Evolutionary conservation across 2,329 filamentous ascomycete genomes (phyloP), one percentile per base, ranked within the genome.

Genomic region (Teratosphaeria gauchensis): DNA sequence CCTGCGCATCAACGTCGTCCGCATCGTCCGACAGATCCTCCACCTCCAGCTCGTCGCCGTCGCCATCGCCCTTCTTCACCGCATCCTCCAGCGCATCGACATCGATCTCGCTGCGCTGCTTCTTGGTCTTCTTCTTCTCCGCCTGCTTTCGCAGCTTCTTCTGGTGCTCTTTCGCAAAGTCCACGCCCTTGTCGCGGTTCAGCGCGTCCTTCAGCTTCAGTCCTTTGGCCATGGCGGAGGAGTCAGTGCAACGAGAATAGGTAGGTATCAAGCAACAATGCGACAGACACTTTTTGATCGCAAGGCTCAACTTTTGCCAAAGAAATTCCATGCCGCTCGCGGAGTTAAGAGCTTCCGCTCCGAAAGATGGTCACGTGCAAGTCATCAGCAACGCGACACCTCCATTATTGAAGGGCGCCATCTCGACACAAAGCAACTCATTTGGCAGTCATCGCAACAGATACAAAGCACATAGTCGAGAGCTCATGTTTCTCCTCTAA

Each of bases 141-240:
- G 74, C 79, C 65, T 75, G 76, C 68, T 83, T 84, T 72, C 92
- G 69, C 58, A 65, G 62, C 61, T 71, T 72, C 63, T 72, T 72
- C 60, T 73, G 69, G 19, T 89, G 85, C 73, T 92, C 89, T 56
- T 90, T 80, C 63, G 87, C 86, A 62, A 88, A 87, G 65, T 94
- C 87, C 54, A 81, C 76, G 32, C 83, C 82, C 69, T 82, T 79
- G 59, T 82, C 75, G 56, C 78, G 76, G 64, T 85, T 81, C 24
- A 86, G 78, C 53, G 83, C 82, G 52, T 77, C 72, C 60, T 84
- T 78, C 53, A 86, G 74, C 69, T 84, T 85, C 63, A 79, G 79
- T 58, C 70, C 71, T 64, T 80, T 81, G 55, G 72, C 75, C 80
- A 83, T 78, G 35, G 9, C 11, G 35, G n/a, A 42, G 11, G 2